phyloP scores from a whole-genome alignment of 768 basidiomycete species.

The Galerina marginata region DNA sequence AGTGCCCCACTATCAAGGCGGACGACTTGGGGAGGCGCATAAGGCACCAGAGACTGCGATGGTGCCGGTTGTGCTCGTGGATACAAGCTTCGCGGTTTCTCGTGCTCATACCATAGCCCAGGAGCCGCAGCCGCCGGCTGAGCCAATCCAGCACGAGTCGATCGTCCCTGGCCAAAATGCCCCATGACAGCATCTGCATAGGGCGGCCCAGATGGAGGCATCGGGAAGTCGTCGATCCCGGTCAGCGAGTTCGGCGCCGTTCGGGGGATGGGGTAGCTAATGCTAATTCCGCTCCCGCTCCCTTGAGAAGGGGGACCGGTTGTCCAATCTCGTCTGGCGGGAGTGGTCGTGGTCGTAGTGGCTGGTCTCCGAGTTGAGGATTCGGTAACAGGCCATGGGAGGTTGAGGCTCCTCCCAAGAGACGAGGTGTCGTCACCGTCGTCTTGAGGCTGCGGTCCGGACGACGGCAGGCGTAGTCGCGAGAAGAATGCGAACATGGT shows the following conservation, averaged over 20 bases:
- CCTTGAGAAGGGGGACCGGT: slow-evolving; percentile 4
- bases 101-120: slow-evolving; percentile 21
- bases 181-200: neutral
- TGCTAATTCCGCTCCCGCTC: slow-evolving; percentile 25
- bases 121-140: neutral
- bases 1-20: slow-evolving; percentile 21
- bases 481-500: slow-evolving; percentile 27
- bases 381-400: slow-evolving; percentile 35
- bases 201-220: slow-evolving; percentile 10
- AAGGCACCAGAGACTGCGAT: slow-evolving; percentile 7
- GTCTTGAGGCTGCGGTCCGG: slow-evolving; percentile 10
- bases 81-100: slow-evolving; percentile 15
- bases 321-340: slow-evolving; percentile 19
- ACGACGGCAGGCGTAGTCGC: slow-evolving; percentile 23
- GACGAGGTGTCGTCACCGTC: slow-evolving; percentile 24
- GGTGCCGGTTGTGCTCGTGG: neutral
- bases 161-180: slow-evolving; percentile 24
- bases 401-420: slow-evolving; percentile 22
- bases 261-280: slow-evolving; percentile 41
- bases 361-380: slow-evolving; percentile 18
- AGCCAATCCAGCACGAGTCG: slow-evolving; percentile 11
- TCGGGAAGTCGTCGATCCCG: slow-evolving; percentile 29
- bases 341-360: neutral
- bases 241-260: slow-evolving; percentile 38
- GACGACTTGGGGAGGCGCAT: slow-evolving; percentile 27